Conservation (phyloP, 805 yeast species). For the Metschnikowia picachoensis region DNA sequence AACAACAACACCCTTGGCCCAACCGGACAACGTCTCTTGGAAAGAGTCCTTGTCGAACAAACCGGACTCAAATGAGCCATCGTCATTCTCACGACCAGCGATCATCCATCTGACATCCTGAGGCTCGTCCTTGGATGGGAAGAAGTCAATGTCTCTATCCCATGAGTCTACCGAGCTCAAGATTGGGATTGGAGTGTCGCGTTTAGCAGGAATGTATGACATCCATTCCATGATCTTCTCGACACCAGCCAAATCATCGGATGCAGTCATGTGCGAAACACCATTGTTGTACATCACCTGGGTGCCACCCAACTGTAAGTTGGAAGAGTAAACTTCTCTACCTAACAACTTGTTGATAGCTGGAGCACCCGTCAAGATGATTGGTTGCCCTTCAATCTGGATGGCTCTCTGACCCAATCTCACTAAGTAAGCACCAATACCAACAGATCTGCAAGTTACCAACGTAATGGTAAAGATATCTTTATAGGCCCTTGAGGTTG, state of each 20-base stretch:
- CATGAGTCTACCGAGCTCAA: conserved; percentile 77
- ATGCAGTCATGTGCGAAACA: conserved; percentile 96
- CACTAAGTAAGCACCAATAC: conserved; percentile 98
- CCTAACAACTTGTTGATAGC: conserved; percentile 96
- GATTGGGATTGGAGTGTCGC: conserved; percentile 87
- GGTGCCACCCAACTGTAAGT: conserved; percentile 98
- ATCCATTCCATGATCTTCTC: conserved; percentile 93
- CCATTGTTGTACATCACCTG: conserved; percentile 98
- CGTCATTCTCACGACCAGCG: conserved; percentile 70
- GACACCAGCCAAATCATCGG: conserved; percentile 95
- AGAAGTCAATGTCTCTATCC: conserved; percentile 89
- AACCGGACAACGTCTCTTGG: conserved; percentile 94
- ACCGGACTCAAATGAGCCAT: conserved; percentile 77
- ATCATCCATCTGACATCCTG: conserved; percentile 96
- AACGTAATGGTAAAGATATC: conserved; percentile 97
- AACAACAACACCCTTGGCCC: conserved; percentile 98
- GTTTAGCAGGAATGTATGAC: conserved; percentile 88
- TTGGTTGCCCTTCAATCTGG: conserved; percentile 98
- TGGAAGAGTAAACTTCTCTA: conserved; percentile 94
- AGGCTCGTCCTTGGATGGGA: conserved; percentile 65
- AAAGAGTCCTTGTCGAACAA: conserved; percentile 89
- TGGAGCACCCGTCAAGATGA: conserved; percentile 98
- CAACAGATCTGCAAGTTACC: conserved; percentile 99
- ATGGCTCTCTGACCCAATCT: conserved; percentile 98
- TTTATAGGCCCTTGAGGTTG: conserved; percentile 94